Percentiles rank a stretch among this genome's conserved stretches.
Evolutionary conservation across 2,329 filamentous ascomycete species (phyloP).

Genomic region (Colletotrichum viniferum): DNA sequence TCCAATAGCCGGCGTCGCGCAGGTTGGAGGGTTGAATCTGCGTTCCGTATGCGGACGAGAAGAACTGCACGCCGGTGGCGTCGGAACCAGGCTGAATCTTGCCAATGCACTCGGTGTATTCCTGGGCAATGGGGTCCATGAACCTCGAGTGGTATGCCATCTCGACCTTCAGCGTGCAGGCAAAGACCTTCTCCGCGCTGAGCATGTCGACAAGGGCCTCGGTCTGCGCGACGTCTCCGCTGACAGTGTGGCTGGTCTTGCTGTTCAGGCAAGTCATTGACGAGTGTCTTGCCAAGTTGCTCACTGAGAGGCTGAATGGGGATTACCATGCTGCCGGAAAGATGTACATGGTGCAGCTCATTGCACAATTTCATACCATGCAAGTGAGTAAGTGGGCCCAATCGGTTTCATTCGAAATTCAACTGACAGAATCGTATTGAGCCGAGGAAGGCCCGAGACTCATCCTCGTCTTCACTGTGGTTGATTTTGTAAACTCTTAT

Average conservation of each 20-base stretch:
- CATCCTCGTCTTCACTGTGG: neutral
- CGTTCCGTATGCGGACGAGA: neutral
- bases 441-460: neutral
- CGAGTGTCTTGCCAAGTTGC: neutral
- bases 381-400: neutral
- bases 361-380: neutral
- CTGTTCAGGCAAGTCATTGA: slow-evolving; percentile 51
- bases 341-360: neutral
- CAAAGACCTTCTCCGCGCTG: slow-evolving; percentile 28
- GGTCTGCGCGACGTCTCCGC: slow-evolving; percentile 49
- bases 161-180: slow-evolving; percentile 3
- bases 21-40: neutral
- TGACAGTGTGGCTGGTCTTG: slow-evolving; percentile 53
- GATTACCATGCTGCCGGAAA: neutral
- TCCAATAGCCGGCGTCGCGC: neutral
- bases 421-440: neutral
- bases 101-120: neutral
- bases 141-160: slow-evolving; percentile 6
- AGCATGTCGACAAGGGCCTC: slow-evolving; percentile 41
- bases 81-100: neutral
- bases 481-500: neutral
- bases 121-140: neutral
- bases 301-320: neutral
- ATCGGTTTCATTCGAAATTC: neutral
- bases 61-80: neutral